Percentiles rank a stretch among this genome's conserved stretches.
Evolutionary conservation across 257 asterid genomes (phyloP).

Genomic region (Nicotiana paniculata): DNA sequence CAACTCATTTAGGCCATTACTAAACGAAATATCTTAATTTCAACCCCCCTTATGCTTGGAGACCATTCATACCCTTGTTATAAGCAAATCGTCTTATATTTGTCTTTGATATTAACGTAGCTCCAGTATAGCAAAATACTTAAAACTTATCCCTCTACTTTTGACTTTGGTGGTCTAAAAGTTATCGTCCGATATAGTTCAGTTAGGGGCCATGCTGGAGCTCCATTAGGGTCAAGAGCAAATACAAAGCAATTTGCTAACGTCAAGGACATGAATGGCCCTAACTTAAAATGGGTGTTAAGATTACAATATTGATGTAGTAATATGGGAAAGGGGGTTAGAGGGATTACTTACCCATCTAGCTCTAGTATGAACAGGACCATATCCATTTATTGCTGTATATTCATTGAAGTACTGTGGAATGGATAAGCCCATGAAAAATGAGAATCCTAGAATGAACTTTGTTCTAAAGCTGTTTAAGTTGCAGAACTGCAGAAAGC

Average conservation of each 20-base stretch:
- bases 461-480: constrained; percentile 76
- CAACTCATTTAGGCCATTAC: not conserved
- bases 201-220: not conserved
- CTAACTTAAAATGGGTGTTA: not conserved
- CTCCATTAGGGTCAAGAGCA: not conserved
- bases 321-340: not conserved
- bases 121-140: not conserved
- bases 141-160: not conserved
- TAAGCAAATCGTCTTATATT: not conserved
- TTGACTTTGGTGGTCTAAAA: not conserved
- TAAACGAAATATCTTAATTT: too few species aligned
- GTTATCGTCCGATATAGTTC: not conserved
- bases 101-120: not conserved
- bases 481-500: constrained; percentile 85
- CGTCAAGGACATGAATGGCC: not conserved
- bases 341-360: constrained; percentile 66
- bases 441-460: constrained; percentile 76
- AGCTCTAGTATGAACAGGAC: constrained; percentile 77
- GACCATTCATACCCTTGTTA: not conserved
- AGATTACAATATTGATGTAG: not conserved
- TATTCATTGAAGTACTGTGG: constrained; percentile 91
- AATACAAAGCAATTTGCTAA: not conserved
- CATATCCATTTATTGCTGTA: constrained; percentile 36
- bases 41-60: not conserved
- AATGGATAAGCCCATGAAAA: constrained; percentile 87